Evolutionary conservation across 1,284 basidiomycete species (phyloP), one percentile per base, ranked within the genome.

Genomic region (Ceratobasidium sp.): DNA sequence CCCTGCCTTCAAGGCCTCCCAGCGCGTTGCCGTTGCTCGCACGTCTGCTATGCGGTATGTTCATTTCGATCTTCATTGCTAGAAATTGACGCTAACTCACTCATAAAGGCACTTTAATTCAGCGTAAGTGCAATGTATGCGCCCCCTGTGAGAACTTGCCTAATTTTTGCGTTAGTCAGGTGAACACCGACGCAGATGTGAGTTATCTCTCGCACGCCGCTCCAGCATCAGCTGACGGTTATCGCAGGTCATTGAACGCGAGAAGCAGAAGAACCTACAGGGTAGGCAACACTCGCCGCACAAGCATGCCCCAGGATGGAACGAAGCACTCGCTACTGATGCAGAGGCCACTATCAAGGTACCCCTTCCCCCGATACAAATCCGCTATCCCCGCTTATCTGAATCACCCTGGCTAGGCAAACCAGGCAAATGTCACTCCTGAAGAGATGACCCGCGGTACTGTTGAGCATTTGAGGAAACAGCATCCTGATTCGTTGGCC

Each of bases 311-410:
- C 91, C 90, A 5, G 91, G 90, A 1, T 93, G 91, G 91, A 92
- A 92, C 77, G 89, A 93, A 77, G 78, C 81, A 44, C 86, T 92
- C 26, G 91, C 91, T 0, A 87, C 85, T 73, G 76, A 84, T 14
- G 91, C 91, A 0, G 91, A 93, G 80, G 91, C 91, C 9, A 80
- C 82, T 41, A 82, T 92, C 55, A 92, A 93, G 85, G 91, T 89
- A 41, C 18, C 76, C 71, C 23, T 21, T 35, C 5, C 16, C 58
- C 21, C 23, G 18, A 43, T 77, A 61, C 44, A 16, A 30, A 18
- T 58, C n/a, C n/a, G 35, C 30, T 21, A 28, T 55, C n/a, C 35
- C 58, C 26, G 52, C 67, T 67, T 8, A 66, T 30, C 49, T 47
- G 59, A 54, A 47, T 58, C 47, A 58, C 30, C 16, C 43, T n/a